Evolutionary conservation across 768 basidiomycete genomes (phyloP).

Genomic region (Amanita pseudoporphyria): DNA sequence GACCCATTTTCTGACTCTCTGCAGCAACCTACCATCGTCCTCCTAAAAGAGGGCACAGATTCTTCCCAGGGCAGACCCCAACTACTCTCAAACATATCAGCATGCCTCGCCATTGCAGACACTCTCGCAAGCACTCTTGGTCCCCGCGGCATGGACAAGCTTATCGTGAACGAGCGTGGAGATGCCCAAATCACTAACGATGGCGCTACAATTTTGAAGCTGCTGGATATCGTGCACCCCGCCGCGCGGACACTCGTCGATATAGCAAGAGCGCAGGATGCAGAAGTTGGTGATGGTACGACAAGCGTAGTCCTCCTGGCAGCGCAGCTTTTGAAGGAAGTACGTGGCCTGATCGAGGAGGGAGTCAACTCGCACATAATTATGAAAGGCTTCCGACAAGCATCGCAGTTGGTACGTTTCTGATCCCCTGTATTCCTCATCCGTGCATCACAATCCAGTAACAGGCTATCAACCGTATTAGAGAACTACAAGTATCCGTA

Average conservation of each 20-base stretch:
- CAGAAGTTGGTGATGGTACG: conserved; percentile 97
- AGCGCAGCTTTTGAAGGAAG: conserved; percentile 89
- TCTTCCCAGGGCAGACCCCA: conserved; percentile 91
- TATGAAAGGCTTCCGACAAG: conserved; percentile 91
- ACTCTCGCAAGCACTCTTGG: conserved; percentile 94
- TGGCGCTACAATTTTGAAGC: conserved; percentile 96
- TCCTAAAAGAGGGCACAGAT: conserved; percentile 94
- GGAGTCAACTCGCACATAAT: conserved; percentile 96
- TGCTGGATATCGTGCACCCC: conserved; percentile 96
- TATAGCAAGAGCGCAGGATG: conserved; percentile 96
- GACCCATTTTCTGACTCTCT: conserved; percentile 7
- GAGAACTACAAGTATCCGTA: conserved; percentile 81
- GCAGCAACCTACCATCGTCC: conserved; percentile 96
- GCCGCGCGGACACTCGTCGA: conserved; percentile 97
- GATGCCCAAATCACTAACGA: conserved; percentile 99
- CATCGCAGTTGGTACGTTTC: conserved; percentile 67
- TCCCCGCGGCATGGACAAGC: conserved; percentile 97
- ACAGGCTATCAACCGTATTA: conserved; percentile 80
- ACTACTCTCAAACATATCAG: conserved; percentile 90
- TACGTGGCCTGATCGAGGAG: conserved; percentile 87
- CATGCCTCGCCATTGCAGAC: conserved; percentile 88
- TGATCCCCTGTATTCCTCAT: conserved; percentile 4
- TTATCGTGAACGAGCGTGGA: conserved; percentile 89
- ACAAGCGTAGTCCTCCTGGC: conserved; percentile 94
- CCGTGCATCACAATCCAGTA: conserved; percentile 6